A percentile compares a stretch with the other conserved stretches of the same genome.
phyloP scores from a whole-genome alignment of 805 yeast genomes.

The Kluyveromyces lactis region DNA sequence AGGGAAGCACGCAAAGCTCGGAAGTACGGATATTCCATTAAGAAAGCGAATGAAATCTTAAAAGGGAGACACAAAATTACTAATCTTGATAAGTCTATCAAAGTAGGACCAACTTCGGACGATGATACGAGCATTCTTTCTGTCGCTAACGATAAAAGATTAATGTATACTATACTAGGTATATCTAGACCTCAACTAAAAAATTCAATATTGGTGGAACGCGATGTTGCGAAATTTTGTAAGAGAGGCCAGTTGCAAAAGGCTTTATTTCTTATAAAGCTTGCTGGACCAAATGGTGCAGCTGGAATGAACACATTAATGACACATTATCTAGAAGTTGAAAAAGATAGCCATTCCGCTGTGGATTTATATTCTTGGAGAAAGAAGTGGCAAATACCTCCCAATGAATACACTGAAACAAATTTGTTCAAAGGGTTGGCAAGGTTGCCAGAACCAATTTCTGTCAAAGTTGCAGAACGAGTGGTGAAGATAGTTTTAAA shows the following conservation, averaged over 20 bases:
- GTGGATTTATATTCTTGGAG: constrained; percentile 44
- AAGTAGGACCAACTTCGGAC: constrained; percentile 31
- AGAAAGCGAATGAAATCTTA: constrained; percentile 20
- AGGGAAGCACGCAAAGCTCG: constrained; percentile 17
- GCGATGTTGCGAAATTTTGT: constrained; percentile 46
- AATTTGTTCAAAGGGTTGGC: constrained; percentile 40
- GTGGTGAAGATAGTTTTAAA: constrained; percentile 28
- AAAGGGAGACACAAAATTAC: constrained; percentile 8
- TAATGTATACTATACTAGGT: constrained; percentile 50
- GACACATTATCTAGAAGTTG: constrained; percentile 36
- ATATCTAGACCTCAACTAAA: constrained; percentile 46
- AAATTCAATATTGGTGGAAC: constrained; percentile 49
- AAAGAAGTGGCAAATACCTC: constrained; percentile 52
- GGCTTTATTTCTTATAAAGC: constrained; percentile 43
- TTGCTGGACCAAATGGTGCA: constrained; percentile 41
- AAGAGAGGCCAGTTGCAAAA: constrained; percentile 40
- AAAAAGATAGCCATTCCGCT: constrained; percentile 40
- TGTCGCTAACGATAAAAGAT: constrained; percentile 33
- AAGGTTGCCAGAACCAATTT: constrained; percentile 22
- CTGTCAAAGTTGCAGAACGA: constrained; percentile 29
- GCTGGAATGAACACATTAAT: constrained; percentile 60
- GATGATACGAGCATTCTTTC: constrained; percentile 28
- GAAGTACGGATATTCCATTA: constrained; percentile 22
- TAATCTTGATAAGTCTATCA: constrained; percentile 13
- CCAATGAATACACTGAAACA: constrained; percentile 41